Evolutionary conservation across 495 filamentous ascomycete species (phyloP).

Genomic region (Saxophila tyrrhenica): DNA sequence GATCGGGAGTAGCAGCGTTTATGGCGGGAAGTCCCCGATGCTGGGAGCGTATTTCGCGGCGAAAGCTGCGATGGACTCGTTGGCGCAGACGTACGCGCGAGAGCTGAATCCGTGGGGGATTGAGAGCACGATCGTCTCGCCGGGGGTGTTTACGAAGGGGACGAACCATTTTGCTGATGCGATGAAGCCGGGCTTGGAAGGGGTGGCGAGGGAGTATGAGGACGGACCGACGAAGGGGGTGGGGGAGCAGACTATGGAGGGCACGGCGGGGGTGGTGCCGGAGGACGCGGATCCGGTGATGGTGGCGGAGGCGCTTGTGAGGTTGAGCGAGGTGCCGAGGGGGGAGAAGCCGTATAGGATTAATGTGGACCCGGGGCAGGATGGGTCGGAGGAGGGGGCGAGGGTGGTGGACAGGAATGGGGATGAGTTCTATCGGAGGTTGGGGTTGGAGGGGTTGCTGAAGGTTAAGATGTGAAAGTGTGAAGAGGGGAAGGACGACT

Average conservation of each 20-base stretch:
- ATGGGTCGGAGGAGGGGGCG: neutral
- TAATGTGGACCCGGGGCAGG: constrained; percentile 1
- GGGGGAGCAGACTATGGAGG: neutral
- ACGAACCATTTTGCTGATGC: constrained; percentile 9
- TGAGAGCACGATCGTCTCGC: constrained; percentile 5
- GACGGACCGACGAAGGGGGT: constrained; percentile 6
- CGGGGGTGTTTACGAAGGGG: constrained; percentile 5
- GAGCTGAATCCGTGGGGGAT: constrained; percentile 11
- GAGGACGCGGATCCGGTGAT: neutral
- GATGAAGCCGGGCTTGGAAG: neutral
- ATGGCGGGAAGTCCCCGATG: constrained; percentile 6
- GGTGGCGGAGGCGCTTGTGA: constrained; percentile 5
- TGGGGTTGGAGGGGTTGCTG: constrained; percentile 2
- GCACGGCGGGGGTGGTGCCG: neutral
- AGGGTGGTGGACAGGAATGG: neutral
- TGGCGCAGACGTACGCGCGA: neutral
- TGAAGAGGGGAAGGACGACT: no score
- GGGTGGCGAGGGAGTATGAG: constrained; percentile 6
- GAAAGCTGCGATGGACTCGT: constrained; percentile 9
- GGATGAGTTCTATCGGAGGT: constrained; percentile 1
- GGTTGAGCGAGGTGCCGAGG: neutral
- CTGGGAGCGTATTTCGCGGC: constrained; percentile 10
- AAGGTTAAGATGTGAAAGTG: neutral
- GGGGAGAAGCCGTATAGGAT: constrained; percentile 7
- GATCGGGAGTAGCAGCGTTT: constrained; percentile 4